Conservation (phyloP, 306 rosid species). For the Canavalia gladiata region DNA sequence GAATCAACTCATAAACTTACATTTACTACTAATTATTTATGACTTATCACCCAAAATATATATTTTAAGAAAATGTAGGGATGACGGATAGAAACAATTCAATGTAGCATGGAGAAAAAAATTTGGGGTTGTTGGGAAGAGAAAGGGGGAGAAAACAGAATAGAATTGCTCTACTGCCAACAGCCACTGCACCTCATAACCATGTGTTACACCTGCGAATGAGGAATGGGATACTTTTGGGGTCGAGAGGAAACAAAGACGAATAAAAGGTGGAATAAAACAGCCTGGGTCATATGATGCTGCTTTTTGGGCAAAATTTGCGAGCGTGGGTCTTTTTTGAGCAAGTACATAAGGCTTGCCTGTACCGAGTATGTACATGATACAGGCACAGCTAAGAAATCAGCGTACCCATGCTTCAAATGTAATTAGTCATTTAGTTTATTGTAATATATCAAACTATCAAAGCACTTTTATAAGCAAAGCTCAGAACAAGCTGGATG, state of each 20-base stretch:
- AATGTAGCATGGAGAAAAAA: too few relatives aligned
- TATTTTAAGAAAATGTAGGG: not conserved
- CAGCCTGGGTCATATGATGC: not conserved
- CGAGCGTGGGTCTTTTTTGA: not conserved
- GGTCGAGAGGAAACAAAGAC: not conserved
- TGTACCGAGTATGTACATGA: not conserved
- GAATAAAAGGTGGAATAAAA: not conserved
- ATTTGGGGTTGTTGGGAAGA: not conserved
- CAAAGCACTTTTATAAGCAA: conserved; percentile 2
- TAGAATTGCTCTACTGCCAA: not conserved
- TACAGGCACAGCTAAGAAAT: not conserved
- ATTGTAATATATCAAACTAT: conserved; percentile 20
- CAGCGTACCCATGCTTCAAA: not conserved
- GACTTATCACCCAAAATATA: not conserved
- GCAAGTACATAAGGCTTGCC: not conserved
- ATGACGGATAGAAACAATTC: not conserved
- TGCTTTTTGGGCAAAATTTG: not conserved
- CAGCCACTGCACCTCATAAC: not conserved
- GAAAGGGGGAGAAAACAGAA: not conserved
- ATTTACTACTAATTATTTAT: too few relatives aligned
- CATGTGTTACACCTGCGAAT: not conserved
- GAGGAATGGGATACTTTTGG: not conserved
- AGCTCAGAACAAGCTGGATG: conserved; percentile 9
- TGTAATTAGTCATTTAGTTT: conserved; percentile 3
- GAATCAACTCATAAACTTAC: too few relatives aligned